Evolutionary conservation across 2,329 filamentous ascomycete species (phyloP), one percentile per base, ranked within the genome.

Genomic region (Magnaporthiopsis rhizophila): DNA sequence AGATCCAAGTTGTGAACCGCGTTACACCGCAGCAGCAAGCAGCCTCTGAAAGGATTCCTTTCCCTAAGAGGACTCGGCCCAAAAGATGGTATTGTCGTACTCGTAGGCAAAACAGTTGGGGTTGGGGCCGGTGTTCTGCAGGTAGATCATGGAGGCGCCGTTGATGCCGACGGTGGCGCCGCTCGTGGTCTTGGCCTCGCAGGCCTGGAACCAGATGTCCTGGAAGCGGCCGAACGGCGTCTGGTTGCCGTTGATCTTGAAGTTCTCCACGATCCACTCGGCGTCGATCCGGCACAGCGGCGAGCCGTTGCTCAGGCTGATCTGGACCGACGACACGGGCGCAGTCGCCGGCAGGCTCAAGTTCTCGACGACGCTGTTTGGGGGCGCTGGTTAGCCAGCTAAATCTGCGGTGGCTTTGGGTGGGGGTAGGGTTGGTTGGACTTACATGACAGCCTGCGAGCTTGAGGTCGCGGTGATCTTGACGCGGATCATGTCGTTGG

Each of bases 241-340:
- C 60, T 69, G 69, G 66, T 67, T 62, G 62, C 62, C 64, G 61
- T 65, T 65, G 58, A 69, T 65, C 59, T 69, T 64, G 38, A 70
- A 73, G 65, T 73, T 72, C 67, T 73, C 72, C 36, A 74, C 67
- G 50, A 74, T 72, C 72, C 72, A 74, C 65, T 73, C 72, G 63
- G 69, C 70, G 64, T 73, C 71, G 58, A 65, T 56, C 30, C 69
- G 68, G 64, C 72, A 74, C 26, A 74, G 69, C 56, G 65, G 64
- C 38, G 69, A 65, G 34, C 69, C 67, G 65, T 70, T 68, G 45
- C 65, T 65, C 26, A 73, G 64, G 38, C 15, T 45, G 38, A 45
- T 7, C 38, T 45, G 38, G 13, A 45, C 38, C 38, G 15, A 4
- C 13, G 38, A 18, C 38, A 45, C 38, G 13, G 38, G 38, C 13